These are phyloP conservation scores for Candida fluviatilis DNA, from an alignment of 805 yeast genomes.

Conservation along the genomic window DNA sequence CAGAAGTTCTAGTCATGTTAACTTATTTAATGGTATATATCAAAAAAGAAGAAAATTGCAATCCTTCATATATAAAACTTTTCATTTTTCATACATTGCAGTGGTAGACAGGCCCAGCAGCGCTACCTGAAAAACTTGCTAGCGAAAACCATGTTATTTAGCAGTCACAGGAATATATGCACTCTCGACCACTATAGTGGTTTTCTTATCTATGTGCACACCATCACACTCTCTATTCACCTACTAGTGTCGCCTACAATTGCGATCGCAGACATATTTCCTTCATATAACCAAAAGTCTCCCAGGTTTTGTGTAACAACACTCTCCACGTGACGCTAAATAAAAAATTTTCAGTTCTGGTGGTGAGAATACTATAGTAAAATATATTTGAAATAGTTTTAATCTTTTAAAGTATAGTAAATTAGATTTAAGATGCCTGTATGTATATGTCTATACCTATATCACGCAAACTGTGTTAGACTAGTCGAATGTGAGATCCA, in stretches of 20 bases:
- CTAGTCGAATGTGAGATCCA: too few relatives aligned
- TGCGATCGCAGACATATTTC: too few relatives aligned
- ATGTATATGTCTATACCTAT: conserved; percentile 31
- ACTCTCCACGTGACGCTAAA: not conserved
- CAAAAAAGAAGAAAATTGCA: conserved; percentile 1
- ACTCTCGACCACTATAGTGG: too few relatives aligned
- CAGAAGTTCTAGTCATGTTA: conserved; percentile 95
- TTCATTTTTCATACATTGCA: conserved; percentile 5
- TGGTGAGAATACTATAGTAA: not conserved
- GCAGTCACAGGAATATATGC: not conserved
- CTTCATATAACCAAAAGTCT: not conserved
- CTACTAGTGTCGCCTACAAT: too few relatives aligned
- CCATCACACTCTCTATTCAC: not conserved
- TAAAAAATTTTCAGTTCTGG: not conserved
- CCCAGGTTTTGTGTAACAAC: not conserved
- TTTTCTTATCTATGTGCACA: not conserved
- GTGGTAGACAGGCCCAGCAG: conserved; percentile 1
- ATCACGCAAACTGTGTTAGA: too few relatives aligned
- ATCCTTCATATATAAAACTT: conserved; percentile 3
- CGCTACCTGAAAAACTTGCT: conserved; percentile 4
- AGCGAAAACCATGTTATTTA: conserved; percentile 3
- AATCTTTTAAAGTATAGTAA: not conserved
- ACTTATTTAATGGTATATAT: not conserved
- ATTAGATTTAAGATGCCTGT: conserved; percentile 37
- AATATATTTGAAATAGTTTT: not conserved